These are phyloP conservation scores for Plasmodium gallinaceum DNA, from an alignment of 169 alveolate genomes.

Conservation along the genomic window DNA sequence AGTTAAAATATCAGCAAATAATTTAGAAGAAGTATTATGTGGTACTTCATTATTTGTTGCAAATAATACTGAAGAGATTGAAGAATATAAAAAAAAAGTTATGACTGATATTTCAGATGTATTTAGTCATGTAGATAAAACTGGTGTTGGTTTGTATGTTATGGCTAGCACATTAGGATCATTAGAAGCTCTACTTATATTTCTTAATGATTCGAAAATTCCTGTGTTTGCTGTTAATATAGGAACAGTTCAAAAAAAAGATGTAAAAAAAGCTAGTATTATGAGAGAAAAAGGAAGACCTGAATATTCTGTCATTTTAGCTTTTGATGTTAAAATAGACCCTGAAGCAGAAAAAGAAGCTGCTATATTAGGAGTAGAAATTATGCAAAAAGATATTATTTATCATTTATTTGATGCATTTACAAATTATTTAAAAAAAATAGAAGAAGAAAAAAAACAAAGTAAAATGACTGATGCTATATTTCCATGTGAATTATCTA, in stretches of 20 bases:
- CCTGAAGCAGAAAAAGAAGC: slow-evolving; percentile 98
- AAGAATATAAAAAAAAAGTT: slow-evolving; percentile 91
- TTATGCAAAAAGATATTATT: slow-evolving; percentile 98
- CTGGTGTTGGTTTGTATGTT: slow-evolving; percentile 98
- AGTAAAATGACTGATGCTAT: slow-evolving; percentile 89
- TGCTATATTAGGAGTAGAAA: slow-evolving; percentile 95
- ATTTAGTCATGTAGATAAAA: slow-evolving; percentile 93
- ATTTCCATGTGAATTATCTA: slow-evolving; percentile 96
- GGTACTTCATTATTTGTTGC: slow-evolving; percentile 96
- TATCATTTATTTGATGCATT: slow-evolving; percentile 98
- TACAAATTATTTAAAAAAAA: slow-evolving; percentile 93
- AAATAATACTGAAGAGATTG: slow-evolving; percentile 89
- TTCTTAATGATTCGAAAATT: slow-evolving; percentile 93
- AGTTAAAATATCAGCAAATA: slow-evolving; percentile 93
- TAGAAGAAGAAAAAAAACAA: slow-evolving; percentile 88
- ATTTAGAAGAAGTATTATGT: slow-evolving; percentile 97
- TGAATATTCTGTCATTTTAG: slow-evolving; percentile 97
- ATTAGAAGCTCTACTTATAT: slow-evolving; percentile 97
- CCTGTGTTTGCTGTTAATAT: slow-evolving; percentile 98
- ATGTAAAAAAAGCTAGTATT: slow-evolving; percentile 96
- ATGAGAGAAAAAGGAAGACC: slow-evolving; percentile 94
- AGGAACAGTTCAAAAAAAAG: slow-evolving; percentile 99
- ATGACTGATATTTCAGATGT: slow-evolving; percentile 94
- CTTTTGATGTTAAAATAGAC: slow-evolving; percentile 97
- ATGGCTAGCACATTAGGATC: slow-evolving; percentile 99